These are phyloP conservation scores for Eruca vesicaria DNA, from an alignment of 441 rosid genomes.

Conservation along the genomic window DNA sequence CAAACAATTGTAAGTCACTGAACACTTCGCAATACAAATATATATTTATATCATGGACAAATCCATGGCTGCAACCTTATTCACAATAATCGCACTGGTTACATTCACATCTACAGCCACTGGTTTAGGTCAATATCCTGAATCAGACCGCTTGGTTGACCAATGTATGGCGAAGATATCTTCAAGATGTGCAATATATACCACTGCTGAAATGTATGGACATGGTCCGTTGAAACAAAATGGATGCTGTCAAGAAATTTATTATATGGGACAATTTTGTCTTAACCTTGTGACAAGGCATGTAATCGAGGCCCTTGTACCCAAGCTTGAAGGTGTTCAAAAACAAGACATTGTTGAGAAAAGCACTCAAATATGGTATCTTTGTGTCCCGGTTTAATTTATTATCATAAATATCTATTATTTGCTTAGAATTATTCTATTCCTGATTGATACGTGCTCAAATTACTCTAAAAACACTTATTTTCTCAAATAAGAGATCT, in stretches of 20 bases:
- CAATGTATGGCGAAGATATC: conserved; percentile 18
- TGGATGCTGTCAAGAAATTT: conserved; percentile 27
- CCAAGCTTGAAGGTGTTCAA: conserved; percentile 10
- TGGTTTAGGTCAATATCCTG: conserved; percentile 5
- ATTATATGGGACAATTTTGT: conserved; percentile 22
- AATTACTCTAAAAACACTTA: too few relatives aligned
- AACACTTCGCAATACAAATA: background rate
- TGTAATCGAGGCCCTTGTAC: background rate
- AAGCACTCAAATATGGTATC: conserved; percentile 14
- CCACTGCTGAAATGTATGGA: conserved; percentile 4
- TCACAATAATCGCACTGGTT: background rate
- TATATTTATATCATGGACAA: background rate
- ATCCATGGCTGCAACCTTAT: conserved; percentile 3
- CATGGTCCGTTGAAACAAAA: conserved; percentile 25
- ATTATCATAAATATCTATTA: background rate
- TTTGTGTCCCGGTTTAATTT: conserved; percentile 25
- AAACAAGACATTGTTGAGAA: background rate
- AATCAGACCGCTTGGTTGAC: background rate
- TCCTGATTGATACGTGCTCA: too few relatives aligned
- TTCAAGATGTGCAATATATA: conserved; percentile 28
- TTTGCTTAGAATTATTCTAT: too few relatives aligned
- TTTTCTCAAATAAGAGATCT: too few relatives aligned
- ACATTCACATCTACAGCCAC: conserved; percentile 6
- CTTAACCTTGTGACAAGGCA: conserved; percentile 14
- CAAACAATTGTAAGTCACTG: background rate